Conservation (phyloP, 208 protist species). For the Strigomonas culicis region DNA sequence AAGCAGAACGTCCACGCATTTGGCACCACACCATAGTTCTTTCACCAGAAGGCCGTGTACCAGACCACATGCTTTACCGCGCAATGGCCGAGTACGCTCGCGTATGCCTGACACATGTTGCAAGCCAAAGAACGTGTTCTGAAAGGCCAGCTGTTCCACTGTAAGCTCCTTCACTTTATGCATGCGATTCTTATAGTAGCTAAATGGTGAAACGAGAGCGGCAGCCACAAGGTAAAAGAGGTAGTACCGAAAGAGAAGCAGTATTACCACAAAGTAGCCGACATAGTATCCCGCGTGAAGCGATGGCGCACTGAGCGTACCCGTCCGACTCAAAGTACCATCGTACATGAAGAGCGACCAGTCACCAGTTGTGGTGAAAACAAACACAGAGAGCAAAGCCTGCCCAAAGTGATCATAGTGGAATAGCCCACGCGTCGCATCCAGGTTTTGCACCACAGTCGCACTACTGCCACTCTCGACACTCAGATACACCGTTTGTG, state of each 20-base stretch:
- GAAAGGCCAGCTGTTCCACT: not conserved
- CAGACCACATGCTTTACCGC: not conserved
- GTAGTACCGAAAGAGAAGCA: slow-evolving; percentile 41
- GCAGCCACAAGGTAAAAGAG: slow-evolving; percentile 25
- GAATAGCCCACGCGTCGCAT: slow-evolving; percentile 22
- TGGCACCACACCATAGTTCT: not conserved
- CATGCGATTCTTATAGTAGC: not conserved
- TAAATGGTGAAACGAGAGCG: slow-evolving; percentile 14
- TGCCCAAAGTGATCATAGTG: slow-evolving; percentile 58
- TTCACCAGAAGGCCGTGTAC: not conserved
- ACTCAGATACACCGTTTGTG: slow-evolving; percentile 9
- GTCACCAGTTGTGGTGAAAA: slow-evolving; percentile 29
- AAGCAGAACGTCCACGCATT: slow-evolving; percentile 9
- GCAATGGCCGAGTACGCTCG: not conserved
- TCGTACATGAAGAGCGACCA: slow-evolving; percentile 56
- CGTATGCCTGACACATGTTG: not conserved
- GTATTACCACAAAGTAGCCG: slow-evolving; percentile 23
- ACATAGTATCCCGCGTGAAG: slow-evolving; percentile 34
- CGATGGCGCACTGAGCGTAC: slow-evolving; percentile 8
- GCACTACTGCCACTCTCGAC: not conserved
- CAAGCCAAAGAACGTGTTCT: not conserved
- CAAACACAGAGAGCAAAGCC: slow-evolving; percentile 55
- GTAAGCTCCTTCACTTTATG: not conserved
- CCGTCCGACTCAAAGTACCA: slow-evolving; percentile 30
- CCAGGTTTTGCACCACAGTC: slow-evolving; percentile 2